Conservation (phyloP, 78 protist species). For the Anaeramoeba flamelloides region DNA sequence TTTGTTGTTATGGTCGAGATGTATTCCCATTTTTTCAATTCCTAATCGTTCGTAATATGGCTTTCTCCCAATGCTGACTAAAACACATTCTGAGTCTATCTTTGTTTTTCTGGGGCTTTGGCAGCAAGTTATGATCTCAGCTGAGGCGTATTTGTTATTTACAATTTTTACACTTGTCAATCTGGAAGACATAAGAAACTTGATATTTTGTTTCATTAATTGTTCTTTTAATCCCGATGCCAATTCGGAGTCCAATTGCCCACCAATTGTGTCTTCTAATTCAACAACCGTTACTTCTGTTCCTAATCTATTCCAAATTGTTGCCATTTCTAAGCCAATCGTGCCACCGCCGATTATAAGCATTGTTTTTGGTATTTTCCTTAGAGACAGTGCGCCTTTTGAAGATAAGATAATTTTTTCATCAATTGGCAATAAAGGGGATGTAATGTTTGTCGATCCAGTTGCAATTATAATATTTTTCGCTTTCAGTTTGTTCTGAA, state of each 20-base stretch:
- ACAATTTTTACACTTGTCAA: no score
- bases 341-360: slow-evolving; percentile 97
- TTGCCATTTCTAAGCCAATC: slow-evolving; percentile 84
- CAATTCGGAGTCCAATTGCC: no score
- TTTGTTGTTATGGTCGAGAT: slow-evolving; percentile 49
- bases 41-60: slow-evolving; percentile 77
- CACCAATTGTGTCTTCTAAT: slow-evolving; percentile 42
- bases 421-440: slow-evolving; percentile 33
- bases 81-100: slow-evolving; percentile 51
- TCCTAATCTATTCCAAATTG: slow-evolving; percentile 95
- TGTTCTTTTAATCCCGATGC: no score
- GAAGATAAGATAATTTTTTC: slow-evolving; percentile 67
- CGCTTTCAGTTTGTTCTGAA: slow-evolving; percentile 18
- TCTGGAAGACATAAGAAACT: no score
- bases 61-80: slow-evolving; percentile 80
- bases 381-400: slow-evolving; percentile 79
- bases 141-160: no score
- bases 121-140: no score
- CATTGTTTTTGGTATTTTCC: slow-evolving; percentile 70
- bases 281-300: slow-evolving; percentile 94
- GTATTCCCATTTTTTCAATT: slow-evolving; percentile 38
- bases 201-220: no score
- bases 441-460: no score
- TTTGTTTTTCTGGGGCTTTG: slow-evolving; percentile 7
- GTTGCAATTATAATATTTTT: slow-evolving; percentile 80